Evolutionary conservation across 2,329 filamentous ascomycete species (phyloP).

Genomic region (Phyllosticta citribraziliensis): DNA sequence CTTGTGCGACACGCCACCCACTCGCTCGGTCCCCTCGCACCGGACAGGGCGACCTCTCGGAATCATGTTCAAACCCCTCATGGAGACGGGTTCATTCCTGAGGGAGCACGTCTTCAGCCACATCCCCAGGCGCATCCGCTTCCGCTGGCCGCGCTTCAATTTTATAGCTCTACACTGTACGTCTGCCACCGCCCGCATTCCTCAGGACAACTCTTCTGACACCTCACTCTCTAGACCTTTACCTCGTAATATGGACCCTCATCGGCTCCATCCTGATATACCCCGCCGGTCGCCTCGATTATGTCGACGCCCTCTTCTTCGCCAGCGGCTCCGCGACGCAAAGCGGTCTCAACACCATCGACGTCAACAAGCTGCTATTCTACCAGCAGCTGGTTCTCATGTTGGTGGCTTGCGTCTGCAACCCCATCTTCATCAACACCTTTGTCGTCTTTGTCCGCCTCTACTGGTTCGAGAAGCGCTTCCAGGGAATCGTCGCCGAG

Average conservation of each 20-base stretch:
- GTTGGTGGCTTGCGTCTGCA: constrained; percentile 27
- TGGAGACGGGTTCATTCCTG: constrained; percentile 22
- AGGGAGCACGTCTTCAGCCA: constrained; percentile 18
- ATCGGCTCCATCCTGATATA: constrained; percentile 71
- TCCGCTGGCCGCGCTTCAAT: constrained; percentile 55
- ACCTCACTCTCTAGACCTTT: constrained; percentile 50
- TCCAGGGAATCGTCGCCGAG: constrained; percentile 72
- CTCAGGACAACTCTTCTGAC: background rate
- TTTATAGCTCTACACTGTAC: constrained; percentile 73
- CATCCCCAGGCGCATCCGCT: constrained; percentile 16
- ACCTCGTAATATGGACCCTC: constrained; percentile 65
- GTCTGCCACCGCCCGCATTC: constrained; percentile 1
- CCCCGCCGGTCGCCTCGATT: constrained; percentile 52
- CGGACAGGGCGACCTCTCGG: background rate
- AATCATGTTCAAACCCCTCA: constrained; percentile 24
- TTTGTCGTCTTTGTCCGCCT: constrained; percentile 85
- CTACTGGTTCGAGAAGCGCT: constrained; percentile 97
- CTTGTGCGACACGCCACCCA: background rate
- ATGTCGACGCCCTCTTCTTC: constrained; percentile 85
- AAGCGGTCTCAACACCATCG: constrained; percentile 76
- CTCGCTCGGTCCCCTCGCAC: background rate
- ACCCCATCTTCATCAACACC: constrained; percentile 38
- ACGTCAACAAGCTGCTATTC: constrained; percentile 36
- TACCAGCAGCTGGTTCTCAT: constrained; percentile 44
- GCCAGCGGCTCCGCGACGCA: constrained; percentile 80